These are phyloP conservation scores for Mortierella sp. DNA, from an alignment of 371 early-diverging fungal species.

Conservation along the genomic window DNA sequence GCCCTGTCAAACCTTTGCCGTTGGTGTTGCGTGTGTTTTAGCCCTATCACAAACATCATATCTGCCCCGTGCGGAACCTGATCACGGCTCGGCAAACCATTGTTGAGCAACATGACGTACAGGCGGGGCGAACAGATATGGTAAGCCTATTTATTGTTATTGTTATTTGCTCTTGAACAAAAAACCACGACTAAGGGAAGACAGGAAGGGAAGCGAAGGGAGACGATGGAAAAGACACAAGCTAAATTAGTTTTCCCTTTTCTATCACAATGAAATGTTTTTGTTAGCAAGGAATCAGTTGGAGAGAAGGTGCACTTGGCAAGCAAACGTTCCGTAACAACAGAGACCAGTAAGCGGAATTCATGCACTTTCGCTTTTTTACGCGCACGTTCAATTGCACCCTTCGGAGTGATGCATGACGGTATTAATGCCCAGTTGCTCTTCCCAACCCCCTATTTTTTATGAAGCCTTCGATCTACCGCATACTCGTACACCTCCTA, in stretches of 20 bases:
- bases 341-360: slow-evolving; percentile 20
- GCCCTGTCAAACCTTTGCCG: no score
- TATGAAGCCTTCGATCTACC: not conserved
- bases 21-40: no score
- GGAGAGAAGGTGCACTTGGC: slow-evolving; percentile 28
- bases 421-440: no score
- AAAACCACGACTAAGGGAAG: no score
- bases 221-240: no score
- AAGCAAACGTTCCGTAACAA: slow-evolving; percentile 20
- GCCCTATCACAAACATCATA: slow-evolving; percentile 13
- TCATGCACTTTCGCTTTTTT: not conserved
- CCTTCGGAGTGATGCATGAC: no score
- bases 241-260: no score
- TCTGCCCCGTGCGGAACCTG: slow-evolving; percentile 15
- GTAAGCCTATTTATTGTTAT: no score
- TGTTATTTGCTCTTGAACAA: no score
- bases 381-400: no score
- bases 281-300: slow-evolving; percentile 44
- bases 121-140: slow-evolving; percentile 26
- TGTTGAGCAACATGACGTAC: slow-evolving; percentile 43
- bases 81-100: slow-evolving; percentile 27
- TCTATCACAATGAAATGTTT: no score
- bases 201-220: no score
- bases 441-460: not conserved
- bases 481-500: not conserved